Conservation (phyloP, 2,329 filamentous ascomycete genomes). For the Chalaropsis thielavioides region DNA sequence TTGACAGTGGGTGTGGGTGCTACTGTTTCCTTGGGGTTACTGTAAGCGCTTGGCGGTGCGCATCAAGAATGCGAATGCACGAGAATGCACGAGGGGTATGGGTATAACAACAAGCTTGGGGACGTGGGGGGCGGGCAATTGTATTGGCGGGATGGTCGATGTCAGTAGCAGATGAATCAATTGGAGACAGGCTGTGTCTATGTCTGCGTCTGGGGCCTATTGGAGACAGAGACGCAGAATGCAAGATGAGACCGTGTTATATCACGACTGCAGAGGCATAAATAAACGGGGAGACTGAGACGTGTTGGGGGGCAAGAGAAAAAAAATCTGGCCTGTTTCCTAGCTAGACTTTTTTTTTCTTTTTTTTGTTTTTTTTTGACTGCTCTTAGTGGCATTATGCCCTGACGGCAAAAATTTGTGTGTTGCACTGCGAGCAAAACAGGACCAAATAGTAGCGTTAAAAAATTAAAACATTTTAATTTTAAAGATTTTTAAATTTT, state of each 20-base stretch:
- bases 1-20: background rate
- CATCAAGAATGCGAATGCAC: conserved; percentile 2
- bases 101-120: background rate
- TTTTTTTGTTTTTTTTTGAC: background rate
- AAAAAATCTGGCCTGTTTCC: background rate
- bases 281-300: background rate
- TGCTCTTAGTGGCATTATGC: conserved; percentile 1
- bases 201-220: background rate
- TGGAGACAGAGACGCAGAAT: background rate
- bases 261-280: background rate
- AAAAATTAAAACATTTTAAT: too few species aligned
- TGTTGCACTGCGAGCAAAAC: background rate
- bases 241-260: background rate
- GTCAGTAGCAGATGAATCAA: background rate
- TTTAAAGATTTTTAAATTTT: too few species aligned
- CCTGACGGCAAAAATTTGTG: background rate
- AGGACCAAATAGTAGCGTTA: background rate
- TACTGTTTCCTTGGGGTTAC: conserved; percentile 13
- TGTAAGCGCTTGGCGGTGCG: conserved; percentile 17
- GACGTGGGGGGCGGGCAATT: background rate
- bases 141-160: background rate
- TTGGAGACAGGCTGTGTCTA: background rate
- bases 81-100: background rate
- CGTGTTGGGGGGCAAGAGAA: too few species aligned
- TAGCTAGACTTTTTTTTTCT: background rate